These are phyloP conservation scores for Herpetomonas tarakana DNA, from an alignment of 208 protist species.

Conservation along the genomic window DNA sequence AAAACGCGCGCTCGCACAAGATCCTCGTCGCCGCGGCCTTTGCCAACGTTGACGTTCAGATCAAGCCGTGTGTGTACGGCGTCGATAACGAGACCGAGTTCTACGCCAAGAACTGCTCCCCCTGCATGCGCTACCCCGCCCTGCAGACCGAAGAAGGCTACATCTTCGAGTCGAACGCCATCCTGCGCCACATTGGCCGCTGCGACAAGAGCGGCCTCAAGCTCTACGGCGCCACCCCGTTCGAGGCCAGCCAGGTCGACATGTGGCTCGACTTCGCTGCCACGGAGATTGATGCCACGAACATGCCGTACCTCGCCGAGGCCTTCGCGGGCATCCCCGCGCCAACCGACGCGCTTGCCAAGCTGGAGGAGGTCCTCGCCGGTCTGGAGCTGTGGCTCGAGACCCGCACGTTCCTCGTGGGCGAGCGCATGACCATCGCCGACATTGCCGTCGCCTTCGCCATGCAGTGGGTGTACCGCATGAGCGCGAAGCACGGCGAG, in stretches of 20 bases:
- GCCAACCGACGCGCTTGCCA: conserved; percentile 19
- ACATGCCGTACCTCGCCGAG: conserved; percentile 26
- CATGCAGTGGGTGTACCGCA: conserved; percentile 55
- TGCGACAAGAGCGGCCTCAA: conserved; percentile 45
- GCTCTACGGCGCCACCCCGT: conserved; percentile 72
- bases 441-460: conserved; percentile 71
- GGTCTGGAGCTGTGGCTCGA: conserved; percentile 74
- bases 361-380: conserved; percentile 38
- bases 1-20: conserved; percentile 56
- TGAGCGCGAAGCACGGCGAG: conserved; percentile 32
- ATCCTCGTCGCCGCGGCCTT: conserved; percentile 54
- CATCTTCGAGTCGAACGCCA: conserved; percentile 89
- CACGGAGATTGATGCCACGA: conserved; percentile 51
- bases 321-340: conserved; percentile 20
- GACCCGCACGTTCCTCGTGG: conserved; percentile 82
- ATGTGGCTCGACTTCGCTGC: conserved; percentile 86
- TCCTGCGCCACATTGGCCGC: conserved; percentile 76
- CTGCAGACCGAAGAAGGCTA: conserved; percentile 78
- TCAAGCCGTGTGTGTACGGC: conserved; percentile 38
- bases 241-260: conserved; percentile 77
- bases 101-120: conserved; percentile 64
- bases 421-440: conserved; percentile 77
- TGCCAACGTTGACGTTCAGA: conserved; percentile 49
- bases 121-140: conserved; percentile 58
- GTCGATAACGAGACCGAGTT: conserved; percentile 62